A percentile compares a stretch with the other conserved stretches of the same genome.
Evolutionary conservation across 1,139 yeast species (phyloP).

Genomic region (Geotrichum candidum): DNA sequence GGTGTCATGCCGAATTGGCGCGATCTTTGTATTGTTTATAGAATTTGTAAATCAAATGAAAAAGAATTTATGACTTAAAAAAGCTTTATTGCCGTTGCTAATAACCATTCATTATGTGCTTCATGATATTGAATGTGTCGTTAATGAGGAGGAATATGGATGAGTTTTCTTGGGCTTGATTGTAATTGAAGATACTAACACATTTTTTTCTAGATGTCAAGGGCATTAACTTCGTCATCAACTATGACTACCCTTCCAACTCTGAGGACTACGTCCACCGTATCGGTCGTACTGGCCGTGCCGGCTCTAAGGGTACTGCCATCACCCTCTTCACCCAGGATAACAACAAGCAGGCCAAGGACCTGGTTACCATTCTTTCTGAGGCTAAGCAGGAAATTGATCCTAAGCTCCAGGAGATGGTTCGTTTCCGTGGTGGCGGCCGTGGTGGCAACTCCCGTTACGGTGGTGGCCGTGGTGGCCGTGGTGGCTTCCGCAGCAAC

Average conservation of each 20-base stretch:
- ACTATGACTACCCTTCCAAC: constrained; percentile 96
- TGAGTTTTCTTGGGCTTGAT: background rate
- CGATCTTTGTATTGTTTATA: background rate
- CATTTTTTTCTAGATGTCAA: constrained; percentile 64
- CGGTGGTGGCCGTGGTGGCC: constrained; percentile 48
- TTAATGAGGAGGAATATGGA: background rate
- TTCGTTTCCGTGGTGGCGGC: constrained; percentile 43
- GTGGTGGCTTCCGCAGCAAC: constrained; percentile 48
- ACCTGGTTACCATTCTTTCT: constrained; percentile 79
- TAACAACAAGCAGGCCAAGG: constrained; percentile 84
- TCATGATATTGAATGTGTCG: background rate
- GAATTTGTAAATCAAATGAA: background rate
- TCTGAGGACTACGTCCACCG: constrained; percentile 96
- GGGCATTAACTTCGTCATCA: constrained; percentile 88
- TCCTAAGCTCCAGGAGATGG: constrained; percentile 46
- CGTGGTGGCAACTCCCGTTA: constrained; percentile 52
- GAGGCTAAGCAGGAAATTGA: constrained; percentile 90
- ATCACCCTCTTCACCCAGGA: constrained; percentile 88
- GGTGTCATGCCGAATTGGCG: background rate
- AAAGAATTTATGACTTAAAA: background rate
- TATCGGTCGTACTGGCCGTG: constrained; percentile 98
- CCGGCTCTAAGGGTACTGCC: constrained; percentile 93
- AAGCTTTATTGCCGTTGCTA: background rate
- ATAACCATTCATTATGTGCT: background rate
- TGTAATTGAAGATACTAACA: background rate